These are phyloP conservation scores for Phytophthora cryptogea DNA, from an alignment of 352 stramenopile genomes.

Conservation along the genomic window DNA sequence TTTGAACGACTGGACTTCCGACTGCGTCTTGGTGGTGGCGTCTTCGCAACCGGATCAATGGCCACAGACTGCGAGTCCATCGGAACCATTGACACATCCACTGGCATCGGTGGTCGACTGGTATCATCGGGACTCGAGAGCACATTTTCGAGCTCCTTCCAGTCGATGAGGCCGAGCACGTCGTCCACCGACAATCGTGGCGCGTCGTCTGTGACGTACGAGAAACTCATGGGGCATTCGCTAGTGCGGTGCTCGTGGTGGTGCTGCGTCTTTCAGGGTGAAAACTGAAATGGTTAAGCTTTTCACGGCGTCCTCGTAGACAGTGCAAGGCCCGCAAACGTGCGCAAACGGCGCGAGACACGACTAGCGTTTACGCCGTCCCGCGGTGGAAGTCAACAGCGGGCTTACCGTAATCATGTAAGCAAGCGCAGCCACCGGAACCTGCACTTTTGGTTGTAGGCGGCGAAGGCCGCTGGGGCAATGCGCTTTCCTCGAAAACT, in stretches of 20 bases:
- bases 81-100: slow-evolving; percentile 4
- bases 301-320: slow-evolving; percentile 8
- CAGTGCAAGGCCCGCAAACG: slow-evolving; percentile 2
- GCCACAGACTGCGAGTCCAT: slow-evolving; percentile 11
- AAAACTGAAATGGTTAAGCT: slow-evolving; percentile 25
- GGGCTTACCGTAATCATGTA: slow-evolving; percentile 18
- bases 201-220: slow-evolving; percentile 31
- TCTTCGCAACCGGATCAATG: slow-evolving; percentile 6
- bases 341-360: slow-evolving; percentile 31
- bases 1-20: slow-evolving; percentile 14
- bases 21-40: slow-evolving; percentile 1
- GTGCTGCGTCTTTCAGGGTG: slow-evolving; percentile 18
- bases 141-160: slow-evolving; percentile 37
- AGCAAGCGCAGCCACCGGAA: slow-evolving; percentile 9
- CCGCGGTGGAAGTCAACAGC: slow-evolving; percentile 18
- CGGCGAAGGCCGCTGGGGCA: too few relatives aligned
- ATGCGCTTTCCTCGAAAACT: background rate
- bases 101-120: slow-evolving; percentile 11
- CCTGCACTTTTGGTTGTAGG: background rate
- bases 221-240: slow-evolving; percentile 33
- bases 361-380: slow-evolving; percentile 29
- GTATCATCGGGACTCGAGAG: slow-evolving; percentile 28
- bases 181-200: slow-evolving; percentile 34
- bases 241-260: background rate
- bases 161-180: slow-evolving; percentile 37